phyloP scores from a whole-genome alignment of 1,139 yeast species.

The Nakaseomyces bracarensis region DNA sequence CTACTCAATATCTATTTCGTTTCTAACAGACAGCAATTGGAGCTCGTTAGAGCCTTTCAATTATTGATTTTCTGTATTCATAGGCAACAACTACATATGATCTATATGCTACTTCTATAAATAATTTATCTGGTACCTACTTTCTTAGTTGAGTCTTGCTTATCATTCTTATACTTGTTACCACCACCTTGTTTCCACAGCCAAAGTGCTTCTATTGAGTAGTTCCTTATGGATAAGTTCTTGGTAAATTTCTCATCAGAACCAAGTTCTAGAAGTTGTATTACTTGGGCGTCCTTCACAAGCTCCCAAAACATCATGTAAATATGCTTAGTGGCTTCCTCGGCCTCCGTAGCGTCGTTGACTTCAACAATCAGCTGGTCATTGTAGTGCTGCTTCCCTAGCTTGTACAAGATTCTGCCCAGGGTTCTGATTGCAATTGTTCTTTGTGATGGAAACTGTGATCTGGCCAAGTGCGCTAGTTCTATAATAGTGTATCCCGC shows the following conservation, averaged over 20 bases:
- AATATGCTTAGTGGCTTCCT: slow-evolving; percentile 35
- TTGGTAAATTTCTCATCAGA: slow-evolving; percentile 59
- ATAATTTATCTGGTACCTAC: too few relatives aligned
- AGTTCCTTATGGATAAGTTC: slow-evolving; percentile 69
- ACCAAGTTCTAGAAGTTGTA: slow-evolving; percentile 67
- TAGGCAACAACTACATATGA: too few relatives aligned
- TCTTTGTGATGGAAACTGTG: slow-evolving; percentile 77
- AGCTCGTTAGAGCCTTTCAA: too few relatives aligned
- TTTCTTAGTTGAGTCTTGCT: not conserved
- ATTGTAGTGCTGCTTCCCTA: slow-evolving; percentile 53
- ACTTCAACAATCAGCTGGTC: slow-evolving; percentile 41
- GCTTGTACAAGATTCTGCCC: slow-evolving; percentile 77
- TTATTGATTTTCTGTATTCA: too few relatives aligned
- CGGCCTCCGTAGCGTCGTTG: slow-evolving; percentile 35
- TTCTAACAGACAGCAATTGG: too few relatives aligned
- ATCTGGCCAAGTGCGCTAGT: slow-evolving; percentile 68
- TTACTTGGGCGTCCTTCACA: slow-evolving; percentile 52
- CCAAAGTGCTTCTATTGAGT: slow-evolving; percentile 93
- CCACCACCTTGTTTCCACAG: slow-evolving; percentile 82
- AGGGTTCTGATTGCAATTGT: slow-evolving; percentile 77
- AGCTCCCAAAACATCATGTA: slow-evolving; percentile 66
- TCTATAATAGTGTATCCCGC: slow-evolving; percentile 91
- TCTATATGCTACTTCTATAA: too few relatives aligned
- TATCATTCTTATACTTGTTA: slow-evolving; percentile 16
- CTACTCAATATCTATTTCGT: too few relatives aligned